A percentile compares a stretch with the other conserved stretches of the same genome.
Evolutionary conservation across 2,329 filamentous ascomycete genomes (phyloP).

Genomic region (Ophiostoma piceae): DNA sequence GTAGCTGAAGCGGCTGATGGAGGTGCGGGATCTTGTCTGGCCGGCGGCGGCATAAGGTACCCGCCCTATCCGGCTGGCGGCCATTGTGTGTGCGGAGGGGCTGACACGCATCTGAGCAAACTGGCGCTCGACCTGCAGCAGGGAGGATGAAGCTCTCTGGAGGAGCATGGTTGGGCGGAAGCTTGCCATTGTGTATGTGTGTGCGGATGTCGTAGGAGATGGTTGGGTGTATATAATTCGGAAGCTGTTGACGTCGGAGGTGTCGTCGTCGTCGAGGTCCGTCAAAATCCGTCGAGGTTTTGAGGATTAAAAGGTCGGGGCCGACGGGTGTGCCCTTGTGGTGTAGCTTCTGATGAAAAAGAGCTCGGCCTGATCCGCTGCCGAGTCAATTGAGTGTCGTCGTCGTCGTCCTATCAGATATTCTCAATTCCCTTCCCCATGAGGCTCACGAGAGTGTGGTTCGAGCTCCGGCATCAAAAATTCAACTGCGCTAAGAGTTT

Average conservation of each 20-base stretch:
- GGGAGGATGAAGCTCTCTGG: slow-evolving; percentile 15
- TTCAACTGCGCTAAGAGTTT: slow-evolving; percentile 23
- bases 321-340: neutral
- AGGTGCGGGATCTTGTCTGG: slow-evolving; percentile 6
- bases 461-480: slow-evolving; percentile 21
- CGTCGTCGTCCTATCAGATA: neutral
- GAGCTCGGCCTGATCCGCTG: neutral
- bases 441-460: neutral
- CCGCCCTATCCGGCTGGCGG: slow-evolving; percentile 1
- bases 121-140: slow-evolving; percentile 24
- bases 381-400: slow-evolving; percentile 1
- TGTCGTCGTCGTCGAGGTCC: neutral
- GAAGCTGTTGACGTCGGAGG: neutral
- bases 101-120: slow-evolving; percentile 23
- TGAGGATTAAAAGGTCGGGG: neutral
- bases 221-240: neutral
- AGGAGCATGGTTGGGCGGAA: slow-evolving; percentile 23
- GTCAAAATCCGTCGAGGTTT: neutral
- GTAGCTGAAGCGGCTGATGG: slow-evolving; percentile 14
- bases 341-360: neutral
- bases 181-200: slow-evolving; percentile 23
- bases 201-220: neutral
- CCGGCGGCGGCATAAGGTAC: neutral
- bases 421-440: slow-evolving; percentile 6
- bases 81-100: slow-evolving; percentile 17